Evolutionary conservation across 148 eudicot species (phyloP).

Genomic region (Persicaria maculosa): DNA sequence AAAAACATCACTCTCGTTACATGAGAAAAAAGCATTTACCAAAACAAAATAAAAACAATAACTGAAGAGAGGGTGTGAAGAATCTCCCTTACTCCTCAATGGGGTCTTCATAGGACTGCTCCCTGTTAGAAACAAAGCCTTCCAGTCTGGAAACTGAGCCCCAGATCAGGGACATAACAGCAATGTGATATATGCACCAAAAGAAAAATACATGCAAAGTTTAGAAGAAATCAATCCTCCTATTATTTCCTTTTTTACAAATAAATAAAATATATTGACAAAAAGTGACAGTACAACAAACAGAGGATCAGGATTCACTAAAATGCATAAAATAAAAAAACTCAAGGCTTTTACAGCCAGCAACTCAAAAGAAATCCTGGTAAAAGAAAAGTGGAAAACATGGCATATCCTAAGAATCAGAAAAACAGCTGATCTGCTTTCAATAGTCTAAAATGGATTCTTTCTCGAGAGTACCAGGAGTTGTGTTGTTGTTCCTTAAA

Average conservation of each 20-base stretch:
- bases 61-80: not conserved
- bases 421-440: not conserved
- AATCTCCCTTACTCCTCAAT: constrained; percentile 84
- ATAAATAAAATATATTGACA: not conserved
- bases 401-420: not conserved
- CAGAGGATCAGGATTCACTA: not conserved
- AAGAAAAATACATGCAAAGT: not conserved
- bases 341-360: not conserved
- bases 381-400: not conserved
- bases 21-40: constrained; percentile 15
- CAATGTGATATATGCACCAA: not conserved
- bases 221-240: not conserved
- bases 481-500: not conserved
- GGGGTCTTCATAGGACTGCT: constrained; percentile 96
- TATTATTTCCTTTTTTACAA: not conserved
- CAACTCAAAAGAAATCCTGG: not conserved
- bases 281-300: not conserved
- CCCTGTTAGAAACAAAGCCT: constrained; percentile 98
- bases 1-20: constrained; percentile 12
- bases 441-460: not conserved
- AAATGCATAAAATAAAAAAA: not conserved
- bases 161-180: constrained; percentile 21
- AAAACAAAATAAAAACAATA: not conserved
- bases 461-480: not conserved
- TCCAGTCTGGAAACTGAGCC: constrained; percentile 96